Evolutionary conservation across 1,284 basidiomycete species (phyloP).

Genomic region (Puccinia hordei): DNA sequence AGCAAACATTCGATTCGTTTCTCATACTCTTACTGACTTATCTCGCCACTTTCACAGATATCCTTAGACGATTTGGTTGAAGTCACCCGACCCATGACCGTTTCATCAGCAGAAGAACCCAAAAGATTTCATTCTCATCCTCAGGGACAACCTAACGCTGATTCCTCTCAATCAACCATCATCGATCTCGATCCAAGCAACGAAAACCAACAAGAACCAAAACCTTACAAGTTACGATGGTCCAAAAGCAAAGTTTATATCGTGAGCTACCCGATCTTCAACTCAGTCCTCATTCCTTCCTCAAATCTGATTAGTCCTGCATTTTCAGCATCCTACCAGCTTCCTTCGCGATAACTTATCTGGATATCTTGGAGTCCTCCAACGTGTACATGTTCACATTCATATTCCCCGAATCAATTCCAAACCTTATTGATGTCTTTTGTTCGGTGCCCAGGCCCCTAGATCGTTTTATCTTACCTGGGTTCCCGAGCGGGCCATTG

Average conservation of each 20-base stretch:
- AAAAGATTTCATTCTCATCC: neutral
- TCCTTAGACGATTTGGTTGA: slow-evolving; percentile 45
- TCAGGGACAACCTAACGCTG: neutral
- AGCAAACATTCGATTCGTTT: neutral
- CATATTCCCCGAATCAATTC: neutral
- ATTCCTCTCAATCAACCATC: slow-evolving; percentile 7
- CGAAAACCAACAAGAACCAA: neutral
- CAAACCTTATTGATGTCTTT: neutral
- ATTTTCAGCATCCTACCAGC: slow-evolving; percentile 74
- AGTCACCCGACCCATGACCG: slow-evolving; percentile 25
- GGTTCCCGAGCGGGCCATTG: slow-evolving; percentile 77
- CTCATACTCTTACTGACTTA: neutral
- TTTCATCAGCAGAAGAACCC: neutral
- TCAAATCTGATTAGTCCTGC: neutral
- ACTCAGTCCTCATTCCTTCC: slow-evolving; percentile 4
- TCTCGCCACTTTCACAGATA: slow-evolving; percentile 6
- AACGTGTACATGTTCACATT: slow-evolving; percentile 67
- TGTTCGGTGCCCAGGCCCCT: slow-evolving; percentile 20
- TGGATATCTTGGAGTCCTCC: slow-evolving; percentile 85
- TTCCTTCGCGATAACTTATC: slow-evolving; percentile 89
- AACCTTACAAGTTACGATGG: slow-evolving; percentile 66
- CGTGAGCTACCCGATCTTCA: slow-evolving; percentile 33
- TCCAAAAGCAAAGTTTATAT: slow-evolving; percentile 90
- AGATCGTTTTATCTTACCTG: slow-evolving; percentile 63
- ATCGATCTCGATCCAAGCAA: neutral